phyloP scores from a whole-genome alignment of 2,329 filamentous ascomycete genomes.

The Fusarium duplospermum region DNA sequence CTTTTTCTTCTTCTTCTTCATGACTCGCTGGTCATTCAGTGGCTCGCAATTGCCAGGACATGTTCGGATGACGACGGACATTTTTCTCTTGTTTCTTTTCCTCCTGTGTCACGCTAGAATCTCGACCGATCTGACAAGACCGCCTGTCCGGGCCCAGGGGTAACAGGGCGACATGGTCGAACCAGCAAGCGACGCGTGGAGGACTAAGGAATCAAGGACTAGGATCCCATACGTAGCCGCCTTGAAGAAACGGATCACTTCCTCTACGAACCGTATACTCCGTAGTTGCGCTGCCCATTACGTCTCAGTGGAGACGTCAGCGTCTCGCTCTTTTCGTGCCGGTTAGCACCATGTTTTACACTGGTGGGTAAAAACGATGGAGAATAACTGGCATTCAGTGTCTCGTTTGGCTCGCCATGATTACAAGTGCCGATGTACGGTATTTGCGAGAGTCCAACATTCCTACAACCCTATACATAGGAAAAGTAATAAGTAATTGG shows the following conservation, averaged over 20 bases:
- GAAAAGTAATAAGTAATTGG: not conserved
- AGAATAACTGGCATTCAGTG: not conserved
- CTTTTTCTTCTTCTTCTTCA: not conserved
- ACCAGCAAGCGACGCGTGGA: slow-evolving; percentile 27
- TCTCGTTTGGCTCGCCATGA: not conserved
- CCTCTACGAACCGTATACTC: not conserved
- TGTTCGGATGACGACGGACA: not conserved
- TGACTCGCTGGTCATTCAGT: slow-evolving; percentile 9
- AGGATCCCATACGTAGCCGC: not conserved
- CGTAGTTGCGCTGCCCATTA: not conserved
- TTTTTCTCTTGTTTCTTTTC: not conserved
- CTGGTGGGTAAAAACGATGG: not conserved
- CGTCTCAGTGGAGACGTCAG: slow-evolving; percentile 10
- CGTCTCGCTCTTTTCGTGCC: not conserved
- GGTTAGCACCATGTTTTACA: not conserved
- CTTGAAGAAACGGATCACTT: not conserved
- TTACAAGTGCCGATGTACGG: not conserved
- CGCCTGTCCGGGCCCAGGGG: slow-evolving; percentile 4
- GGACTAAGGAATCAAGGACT: not conserved
- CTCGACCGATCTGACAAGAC: slow-evolving; percentile 9
- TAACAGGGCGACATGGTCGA: slow-evolving; percentile 6
- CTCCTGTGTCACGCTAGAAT: slow-evolving; percentile 3
- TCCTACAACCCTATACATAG: not conserved
- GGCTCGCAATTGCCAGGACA: not conserved
- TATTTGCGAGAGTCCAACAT: not conserved